Conservation (phyloP, 2,329 filamentous ascomycete species). For the Triangularia setosa region DNA sequence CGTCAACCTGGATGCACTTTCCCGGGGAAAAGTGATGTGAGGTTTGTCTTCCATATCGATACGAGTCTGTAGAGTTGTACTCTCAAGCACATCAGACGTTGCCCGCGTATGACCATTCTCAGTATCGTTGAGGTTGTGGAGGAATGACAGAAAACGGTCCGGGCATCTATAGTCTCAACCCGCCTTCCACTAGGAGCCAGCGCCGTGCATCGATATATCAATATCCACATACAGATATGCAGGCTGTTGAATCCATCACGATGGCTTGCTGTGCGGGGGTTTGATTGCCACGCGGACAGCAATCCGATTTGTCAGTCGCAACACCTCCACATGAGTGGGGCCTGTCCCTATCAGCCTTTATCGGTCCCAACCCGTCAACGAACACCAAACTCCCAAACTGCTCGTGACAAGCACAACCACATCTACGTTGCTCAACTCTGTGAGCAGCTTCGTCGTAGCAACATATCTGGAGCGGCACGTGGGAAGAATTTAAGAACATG, state of each 20-base stretch:
- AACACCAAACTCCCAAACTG: background rate
- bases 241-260: background rate
- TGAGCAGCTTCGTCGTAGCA: constrained; percentile 18
- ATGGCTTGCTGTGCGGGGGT: background rate
- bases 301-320: background rate
- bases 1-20: background rate
- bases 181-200: background rate
- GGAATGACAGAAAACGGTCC: background rate
- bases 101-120: no score
- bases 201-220: background rate
- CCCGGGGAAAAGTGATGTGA: background rate
- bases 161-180: background rate
- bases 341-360: background rate
- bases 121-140: background rate
- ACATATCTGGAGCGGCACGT: background rate
- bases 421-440: background rate
- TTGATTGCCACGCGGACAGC: background rate
- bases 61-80: background rate
- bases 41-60: no score
- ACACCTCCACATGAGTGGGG: background rate
- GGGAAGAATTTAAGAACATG: constrained; percentile 37
- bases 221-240: background rate
- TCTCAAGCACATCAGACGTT: background rate
- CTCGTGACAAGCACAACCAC: background rate
- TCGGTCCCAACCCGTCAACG: background rate